Evolutionary conservation across 495 filamentous ascomycete species (phyloP).

Genomic region (Annulohypoxylon bovei): DNA sequence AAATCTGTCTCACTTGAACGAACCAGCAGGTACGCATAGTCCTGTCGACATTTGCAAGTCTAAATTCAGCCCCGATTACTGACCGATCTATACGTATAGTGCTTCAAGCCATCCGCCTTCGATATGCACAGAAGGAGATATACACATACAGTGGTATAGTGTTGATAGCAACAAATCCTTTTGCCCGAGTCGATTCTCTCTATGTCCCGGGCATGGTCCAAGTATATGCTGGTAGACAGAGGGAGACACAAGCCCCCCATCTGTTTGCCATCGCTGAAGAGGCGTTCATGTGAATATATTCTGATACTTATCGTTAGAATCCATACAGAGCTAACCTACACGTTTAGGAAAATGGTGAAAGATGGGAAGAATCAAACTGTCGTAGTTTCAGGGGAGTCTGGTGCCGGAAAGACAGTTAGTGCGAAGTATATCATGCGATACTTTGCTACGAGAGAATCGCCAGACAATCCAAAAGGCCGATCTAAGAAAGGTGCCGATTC

Average conservation of each 20-base stretch:
- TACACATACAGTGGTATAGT: conserved; percentile 99
- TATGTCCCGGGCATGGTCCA: conserved; percentile 99
- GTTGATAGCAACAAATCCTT: conserved; percentile 97
- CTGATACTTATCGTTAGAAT: conserved; percentile 3
- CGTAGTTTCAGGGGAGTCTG: conserved; percentile 97
- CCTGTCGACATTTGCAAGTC: conserved; percentile 4
- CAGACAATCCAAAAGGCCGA: conserved; percentile 84
- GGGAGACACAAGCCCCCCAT: conserved; percentile 95
- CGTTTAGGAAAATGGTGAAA: conserved; percentile 90
- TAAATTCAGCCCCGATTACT: conserved; percentile 50
- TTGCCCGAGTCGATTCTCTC: conserved; percentile 95
- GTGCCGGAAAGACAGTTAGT: conserved; percentile 98
- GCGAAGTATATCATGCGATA: conserved; percentile 99
- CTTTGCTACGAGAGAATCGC: conserved; percentile 96
- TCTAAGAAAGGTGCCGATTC: conserved; percentile 80
- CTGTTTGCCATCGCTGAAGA: conserved; percentile 99
- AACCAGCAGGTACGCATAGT: conserved; percentile 83
- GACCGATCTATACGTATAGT: conserved; percentile 63
- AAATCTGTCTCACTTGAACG: conserved; percentile 96
- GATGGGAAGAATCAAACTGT: conserved; percentile 97
- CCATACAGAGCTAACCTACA: conserved; percentile 18
- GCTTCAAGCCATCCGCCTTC: conserved; percentile 94
- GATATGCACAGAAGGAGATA: conserved; percentile 98
- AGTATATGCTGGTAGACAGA: conserved; percentile 96
- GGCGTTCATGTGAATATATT: conserved; percentile 84